Conservation (phyloP, 441 rosid genomes). For the Pelargonium myrrhifolium region DNA sequence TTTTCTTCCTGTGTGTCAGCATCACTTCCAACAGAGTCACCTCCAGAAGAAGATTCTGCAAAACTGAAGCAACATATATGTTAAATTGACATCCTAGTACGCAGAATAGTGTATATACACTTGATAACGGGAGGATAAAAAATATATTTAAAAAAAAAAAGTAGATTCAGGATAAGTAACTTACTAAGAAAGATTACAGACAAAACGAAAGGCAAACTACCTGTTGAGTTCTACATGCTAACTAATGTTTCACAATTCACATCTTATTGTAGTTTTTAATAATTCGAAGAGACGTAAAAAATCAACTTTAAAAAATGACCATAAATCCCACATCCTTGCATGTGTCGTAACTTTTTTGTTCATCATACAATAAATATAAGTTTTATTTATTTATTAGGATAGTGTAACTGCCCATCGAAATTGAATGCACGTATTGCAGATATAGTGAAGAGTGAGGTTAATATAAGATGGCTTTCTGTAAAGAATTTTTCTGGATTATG, state of each 20-base stretch:
- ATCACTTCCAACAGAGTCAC: slow-evolving; percentile 41
- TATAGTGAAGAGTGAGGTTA: background rate
- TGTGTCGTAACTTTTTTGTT: background rate
- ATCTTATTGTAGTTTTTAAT: too few species aligned
- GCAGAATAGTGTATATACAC: background rate
- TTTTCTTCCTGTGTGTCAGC: slow-evolving; percentile 35
- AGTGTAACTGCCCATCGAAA: background rate
- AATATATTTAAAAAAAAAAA: too few species aligned
- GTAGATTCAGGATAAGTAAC: background rate
- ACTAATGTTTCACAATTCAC: too few species aligned
- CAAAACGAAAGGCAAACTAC: too few species aligned
- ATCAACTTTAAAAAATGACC: too few species aligned
- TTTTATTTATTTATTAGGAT: background rate
- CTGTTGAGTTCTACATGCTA: too few species aligned
- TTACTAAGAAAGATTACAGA: background rate
- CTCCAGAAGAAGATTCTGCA: slow-evolving; percentile 55
- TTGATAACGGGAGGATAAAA: background rate
- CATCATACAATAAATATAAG: background rate
- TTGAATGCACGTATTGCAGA: background rate
- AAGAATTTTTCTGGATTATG: background rate
- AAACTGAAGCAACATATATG: slow-evolving; percentile 37
- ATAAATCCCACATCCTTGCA: background rate
- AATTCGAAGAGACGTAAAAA: too few species aligned
- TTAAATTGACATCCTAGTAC: background rate
- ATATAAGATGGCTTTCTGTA: background rate